phyloP scores from a whole-genome alignment of 2,329 filamentous ascomycete species.

The Escovopsis sp. region DNA sequence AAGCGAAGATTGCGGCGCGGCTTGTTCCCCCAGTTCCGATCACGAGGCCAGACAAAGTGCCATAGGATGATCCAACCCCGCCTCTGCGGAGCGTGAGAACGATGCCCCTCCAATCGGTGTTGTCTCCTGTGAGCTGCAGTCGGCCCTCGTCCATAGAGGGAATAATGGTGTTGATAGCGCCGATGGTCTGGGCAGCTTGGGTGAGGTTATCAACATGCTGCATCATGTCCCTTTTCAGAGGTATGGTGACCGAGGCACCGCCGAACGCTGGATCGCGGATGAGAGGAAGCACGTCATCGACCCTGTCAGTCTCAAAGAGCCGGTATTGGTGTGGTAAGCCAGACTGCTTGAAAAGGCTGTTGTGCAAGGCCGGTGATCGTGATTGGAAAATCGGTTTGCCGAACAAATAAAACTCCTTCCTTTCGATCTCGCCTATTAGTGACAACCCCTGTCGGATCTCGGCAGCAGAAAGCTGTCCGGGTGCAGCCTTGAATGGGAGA shows the following conservation, averaged over 20 bases:
- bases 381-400: slow-evolving; percentile 72
- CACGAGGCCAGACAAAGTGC: slow-evolving; percentile 48
- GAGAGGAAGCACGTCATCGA: slow-evolving; percentile 42
- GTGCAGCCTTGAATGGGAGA: slow-evolving; percentile 84
- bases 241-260: slow-evolving; percentile 89
- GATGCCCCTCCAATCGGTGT: slow-evolving; percentile 96
- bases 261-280: slow-evolving; percentile 66
- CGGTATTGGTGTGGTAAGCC: slow-evolving; percentile 79
- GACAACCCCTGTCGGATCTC: slow-evolving; percentile 72
- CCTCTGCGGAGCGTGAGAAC: slow-evolving; percentile 57
- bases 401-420: slow-evolving; percentile 72
- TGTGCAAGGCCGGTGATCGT: slow-evolving; percentile 79
- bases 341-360: slow-evolving; percentile 58
- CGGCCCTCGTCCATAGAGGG: slow-evolving; percentile 31
- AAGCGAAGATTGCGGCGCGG: slow-evolving; percentile 76
- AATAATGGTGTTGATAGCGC: slow-evolving; percentile 89
- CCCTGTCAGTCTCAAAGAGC: slow-evolving; percentile 56
- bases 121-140: slow-evolving; percentile 59
- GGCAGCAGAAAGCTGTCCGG: slow-evolving; percentile 77
- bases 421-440: slow-evolving; percentile 61
- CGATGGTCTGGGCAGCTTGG: slow-evolving; percentile 64
- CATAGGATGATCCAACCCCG: slow-evolving; percentile 34
- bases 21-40: slow-evolving; percentile 87
- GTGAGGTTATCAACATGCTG: slow-evolving; percentile 65
- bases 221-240: slow-evolving; percentile 82